phyloP scores from a whole-genome alignment of 306 rosid genomes.

The Lagenaria siceraria region DNA sequence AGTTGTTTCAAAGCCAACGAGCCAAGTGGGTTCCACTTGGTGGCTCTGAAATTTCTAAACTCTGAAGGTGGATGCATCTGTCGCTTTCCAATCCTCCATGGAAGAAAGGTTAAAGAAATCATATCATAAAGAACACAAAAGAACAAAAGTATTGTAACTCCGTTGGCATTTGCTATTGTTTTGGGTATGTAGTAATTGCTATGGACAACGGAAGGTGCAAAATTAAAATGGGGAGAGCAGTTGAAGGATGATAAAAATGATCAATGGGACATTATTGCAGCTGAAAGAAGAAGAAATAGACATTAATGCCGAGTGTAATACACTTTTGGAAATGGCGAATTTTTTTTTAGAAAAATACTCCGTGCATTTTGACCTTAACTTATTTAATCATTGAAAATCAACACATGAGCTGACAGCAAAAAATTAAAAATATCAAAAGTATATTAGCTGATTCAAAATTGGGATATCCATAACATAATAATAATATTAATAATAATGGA shows the following conservation, averaged over 20 bases:
- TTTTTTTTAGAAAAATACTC: no score
- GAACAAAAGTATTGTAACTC: neutral
- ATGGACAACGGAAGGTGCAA: neutral
- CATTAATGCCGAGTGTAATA: no score
- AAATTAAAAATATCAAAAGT: no score
- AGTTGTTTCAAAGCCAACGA: constrained; percentile 16
- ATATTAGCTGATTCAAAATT: no score
- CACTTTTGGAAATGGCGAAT: no score
- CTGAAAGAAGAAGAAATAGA: neutral
- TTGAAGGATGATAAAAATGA: neutral
- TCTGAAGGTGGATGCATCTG: neutral
- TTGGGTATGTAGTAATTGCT: neutral
- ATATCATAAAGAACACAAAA: neutral
- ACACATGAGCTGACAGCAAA: no score
- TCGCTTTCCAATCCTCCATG: neutral
- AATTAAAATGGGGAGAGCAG: neutral
- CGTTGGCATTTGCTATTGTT: neutral
- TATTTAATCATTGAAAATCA: no score
- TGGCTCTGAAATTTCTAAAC: neutral
- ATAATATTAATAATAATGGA: no score
- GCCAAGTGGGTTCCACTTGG: constrained; percentile 24
- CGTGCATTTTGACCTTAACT: no score
- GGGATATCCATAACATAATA: no score
- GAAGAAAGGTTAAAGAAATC: neutral
- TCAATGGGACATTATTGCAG: neutral